phyloP scores from a whole-genome alignment of 306 rosid species.

The Inga leiocalycina region DNA sequence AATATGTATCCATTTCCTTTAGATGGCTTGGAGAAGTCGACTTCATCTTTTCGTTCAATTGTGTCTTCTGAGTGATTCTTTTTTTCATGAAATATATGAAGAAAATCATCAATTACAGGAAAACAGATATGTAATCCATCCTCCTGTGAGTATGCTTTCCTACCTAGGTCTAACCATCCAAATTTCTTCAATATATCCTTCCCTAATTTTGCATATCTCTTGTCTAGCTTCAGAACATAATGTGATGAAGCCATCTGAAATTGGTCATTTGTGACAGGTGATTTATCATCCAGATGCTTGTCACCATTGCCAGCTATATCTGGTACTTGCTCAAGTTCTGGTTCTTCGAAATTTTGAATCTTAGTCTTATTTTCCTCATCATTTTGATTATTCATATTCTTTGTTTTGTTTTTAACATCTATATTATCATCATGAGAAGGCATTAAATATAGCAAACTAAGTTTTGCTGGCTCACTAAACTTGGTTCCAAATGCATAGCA shows the following conservation, averaged over 20 bases:
- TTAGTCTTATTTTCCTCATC: slow-evolving; percentile 37
- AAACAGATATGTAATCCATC: slow-evolving; percentile 70
- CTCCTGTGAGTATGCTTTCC: slow-evolving; percentile 69
- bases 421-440: slow-evolving; percentile 40
- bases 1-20: slow-evolving; percentile 33
- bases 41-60: slow-evolving; percentile 42
- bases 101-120: slow-evolving; percentile 63
- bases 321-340: slow-evolving; percentile 32
- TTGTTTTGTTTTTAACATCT: slow-evolving; percentile 35
- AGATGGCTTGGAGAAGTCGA: slow-evolving; percentile 38
- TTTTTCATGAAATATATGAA: slow-evolving; percentile 45
- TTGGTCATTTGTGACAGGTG: slow-evolving; percentile 34
- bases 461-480: slow-evolving; percentile 85
- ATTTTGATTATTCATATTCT: slow-evolving; percentile 29
- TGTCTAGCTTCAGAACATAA: slow-evolving; percentile 71
- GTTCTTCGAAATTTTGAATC: slow-evolving; percentile 33
- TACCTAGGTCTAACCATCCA: slow-evolving; percentile 83
- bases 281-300: slow-evolving; percentile 36
- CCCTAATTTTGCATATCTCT: slow-evolving; percentile 73
- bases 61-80: slow-evolving; percentile 41
- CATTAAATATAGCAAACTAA: slow-evolving; percentile 54
- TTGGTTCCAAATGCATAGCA: slow-evolving; percentile 97
- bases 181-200: slow-evolving; percentile 88
- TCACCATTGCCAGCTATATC: slow-evolving; percentile 43
- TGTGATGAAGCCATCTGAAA: slow-evolving; percentile 39